Base-by-base conservation (phyloP, 1,139 yeast species). In the Wickerhamomyces sp. region DNA sequence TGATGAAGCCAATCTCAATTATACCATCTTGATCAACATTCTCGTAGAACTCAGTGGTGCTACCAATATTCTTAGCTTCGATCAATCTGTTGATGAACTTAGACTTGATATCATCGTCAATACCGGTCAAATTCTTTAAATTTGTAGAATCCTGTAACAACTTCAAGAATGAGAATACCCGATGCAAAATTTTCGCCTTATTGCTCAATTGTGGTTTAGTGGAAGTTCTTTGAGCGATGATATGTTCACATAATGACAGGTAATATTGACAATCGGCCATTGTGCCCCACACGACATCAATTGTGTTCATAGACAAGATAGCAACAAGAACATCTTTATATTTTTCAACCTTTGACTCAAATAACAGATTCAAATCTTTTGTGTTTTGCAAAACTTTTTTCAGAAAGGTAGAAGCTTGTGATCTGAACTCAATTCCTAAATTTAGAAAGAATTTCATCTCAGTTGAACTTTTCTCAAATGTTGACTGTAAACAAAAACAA, bases 241-340 rank as follows among this genome's bases (percentile, higher is more conserved):
- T 81, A 40, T 72, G 72, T 40, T 86, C 91, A 62, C 95, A 84
- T 52, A 88, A 78, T 35, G 77, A 72, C 37, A 87, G 66, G 57
- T 86, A 85, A 40, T 78, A 71, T 42, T 78, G 77, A 48, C 95
- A 85, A 47, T 85, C 94, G 41, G 82, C 81, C 93, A 84, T 85
- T 2, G 93, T 81, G 2, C 96, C 95, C 85, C 94, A 83, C 8
- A 85, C 91, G 38, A 85, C 79, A 60, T 87, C 95, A 37, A 87
- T 86, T 16, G 89, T 78, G 33, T 81, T 85, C 95, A 87, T 85
- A 3, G 93, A 79, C 61, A 87, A 68, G 16, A 86, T 80, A 0
- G 95, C 93, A 33, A 88, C 83, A 24, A 87, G 60, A 6, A 86
- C 85, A 54, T 87, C 95, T 54, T 87, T 86, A 56, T 86, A 86